Evolutionary conservation across 192 early-diverging fungal genomes (phyloP), one percentile per base, ranked within the genome.

Genomic region (Funneliformis geosporum): DNA sequence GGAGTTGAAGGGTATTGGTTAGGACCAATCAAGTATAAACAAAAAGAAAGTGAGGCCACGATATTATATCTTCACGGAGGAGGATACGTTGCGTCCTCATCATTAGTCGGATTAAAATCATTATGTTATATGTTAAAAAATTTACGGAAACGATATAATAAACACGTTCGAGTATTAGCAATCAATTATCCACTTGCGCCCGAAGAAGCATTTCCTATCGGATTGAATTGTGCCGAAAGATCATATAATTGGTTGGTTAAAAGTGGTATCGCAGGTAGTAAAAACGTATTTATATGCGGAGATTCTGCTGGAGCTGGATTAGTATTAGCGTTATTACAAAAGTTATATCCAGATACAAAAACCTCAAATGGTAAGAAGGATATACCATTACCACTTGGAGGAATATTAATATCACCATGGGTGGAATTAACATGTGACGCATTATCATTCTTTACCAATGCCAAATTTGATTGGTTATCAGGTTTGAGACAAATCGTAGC

Each of bases 1-100:
- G 50, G 50, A 27, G 16, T 76, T n/a, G n/a, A 61, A 23, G 74
- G 74, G 1, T 62, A 76, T 40, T 76, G 74, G 74, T 44, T 76
- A 76, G 74, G 74, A n/a, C 11, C 74, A 23, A n/a, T 61, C 5
- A 38, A 6, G 8, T 76, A 60, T 33, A 42, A 62, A 62, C 21
- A 38, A 23, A 27, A 28, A 61, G 9, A 23, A 14, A 9, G 39
- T 39, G 59, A 76, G 2, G 74, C 74, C 25, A 62, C 38, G 42
- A 25, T 76, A 16, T 76, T 76, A 39, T 76, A 76, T n/a, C 5
- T 76, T 60, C 74, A 76, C 9, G 74, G 74, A 42, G 74, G 74
- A 23, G 59, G 59, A 1, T 62, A 62, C 28, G 16, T 76, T n/a
- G 16, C 74, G 12, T 33, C 27, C 12, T 42, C 74, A 10, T 61